Evolutionary conservation across 2,329 filamentous ascomycete species (phyloP).

Genomic region (Fusarium robinianum): DNA sequence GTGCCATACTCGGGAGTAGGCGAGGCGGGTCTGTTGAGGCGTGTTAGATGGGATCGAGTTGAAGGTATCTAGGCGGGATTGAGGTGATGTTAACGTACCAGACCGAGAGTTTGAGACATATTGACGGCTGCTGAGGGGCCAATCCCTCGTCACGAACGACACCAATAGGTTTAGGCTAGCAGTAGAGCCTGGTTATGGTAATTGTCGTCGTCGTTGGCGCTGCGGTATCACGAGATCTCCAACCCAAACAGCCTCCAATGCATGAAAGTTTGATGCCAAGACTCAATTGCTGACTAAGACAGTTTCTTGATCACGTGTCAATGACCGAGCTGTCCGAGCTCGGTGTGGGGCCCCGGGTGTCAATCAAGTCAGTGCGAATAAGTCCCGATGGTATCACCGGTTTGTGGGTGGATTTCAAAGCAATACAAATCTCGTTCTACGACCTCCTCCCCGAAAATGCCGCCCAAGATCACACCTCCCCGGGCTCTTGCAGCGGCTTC

Average conservation of each 20-base stretch:
- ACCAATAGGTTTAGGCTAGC: slow-evolving; percentile 18
- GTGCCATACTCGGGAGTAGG: slow-evolving; percentile 97
- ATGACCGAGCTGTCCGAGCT: slow-evolving; percentile 26
- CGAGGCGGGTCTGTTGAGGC: slow-evolving; percentile 77
- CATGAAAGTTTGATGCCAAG: slow-evolving; percentile 39
- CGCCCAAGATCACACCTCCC: slow-evolving; percentile 36
- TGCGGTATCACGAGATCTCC: slow-evolving; percentile 28
- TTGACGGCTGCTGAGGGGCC: slow-evolving; percentile 35
- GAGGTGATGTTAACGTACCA: slow-evolving; percentile 54
- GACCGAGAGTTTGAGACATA: slow-evolving; percentile 81
- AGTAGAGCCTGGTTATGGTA: slow-evolving; percentile 14
- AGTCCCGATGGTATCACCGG: slow-evolving; percentile 34
- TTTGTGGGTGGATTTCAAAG: slow-evolving; percentile 44
- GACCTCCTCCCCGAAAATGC: slow-evolving; percentile 31
- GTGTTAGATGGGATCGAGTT: slow-evolving; percentile 17
- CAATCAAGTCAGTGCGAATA: slow-evolving; percentile 11
- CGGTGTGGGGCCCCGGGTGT: slow-evolving; percentile 27
- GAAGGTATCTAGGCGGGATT: slow-evolving; percentile 7
- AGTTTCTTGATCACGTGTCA: slow-evolving; percentile 25
- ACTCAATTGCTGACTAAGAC: slow-evolving; percentile 34
- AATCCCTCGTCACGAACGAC: slow-evolving; percentile 21
- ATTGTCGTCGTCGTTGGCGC: slow-evolving; percentile 24
- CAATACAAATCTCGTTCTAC: slow-evolving; percentile 29
- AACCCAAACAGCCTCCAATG: slow-evolving; percentile 14
- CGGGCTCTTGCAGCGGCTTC: slow-evolving; percentile 38